Evolutionary conservation across 2,329 filamentous ascomycete species (phyloP), one percentile per base, ranked within the genome.

Genomic region (Sporothrix humicola): DNA sequence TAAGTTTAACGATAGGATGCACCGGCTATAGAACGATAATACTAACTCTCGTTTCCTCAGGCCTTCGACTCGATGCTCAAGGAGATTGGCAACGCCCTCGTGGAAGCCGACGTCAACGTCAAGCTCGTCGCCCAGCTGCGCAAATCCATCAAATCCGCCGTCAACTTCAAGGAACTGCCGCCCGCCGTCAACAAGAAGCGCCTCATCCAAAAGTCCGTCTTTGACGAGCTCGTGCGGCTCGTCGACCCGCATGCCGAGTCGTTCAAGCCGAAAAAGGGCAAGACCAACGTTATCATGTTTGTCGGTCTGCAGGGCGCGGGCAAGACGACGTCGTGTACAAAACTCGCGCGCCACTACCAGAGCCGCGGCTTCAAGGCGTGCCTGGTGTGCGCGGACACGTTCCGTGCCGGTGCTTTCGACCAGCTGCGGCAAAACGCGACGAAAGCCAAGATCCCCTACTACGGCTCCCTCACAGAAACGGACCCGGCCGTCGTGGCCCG

Each of bases 401-500:
- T 99, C 87, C 93, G 96, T 84, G 96, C 96, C 48, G 96, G 96
- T 86, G 96, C 96, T 58, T 99, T 99, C 78, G 96, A 99, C 81
- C 96, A 99, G 85, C 83, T 99, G 82, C 98, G 98, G 85, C 96
- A 99, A 84, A 99, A 99, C 81, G 96, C 96, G 1, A 98, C 94
- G 48, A 99, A 98, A 83, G 96, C 96, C 69, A 98, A 98, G 85
- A 98, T 99, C 71, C 96, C 96, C 10, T 99, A 99, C 87, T 99
- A 97, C 81, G 96, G 96, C 79, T 97, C 93, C 73, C 86, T 99
- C 76, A 99, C 95, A 2, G 94, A 99, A 84, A 98, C 95, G 8
- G 96, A 99, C 80, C 96, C 96, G 0, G 94, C 95, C 0, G 91
- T 94, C 6, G 96, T 99, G 20, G 95, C 96, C 0, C 89, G 90